Base-by-base conservation (phyloP, 2,329 filamentous ascomycete species). In the Neonectria faginata region DNA sequence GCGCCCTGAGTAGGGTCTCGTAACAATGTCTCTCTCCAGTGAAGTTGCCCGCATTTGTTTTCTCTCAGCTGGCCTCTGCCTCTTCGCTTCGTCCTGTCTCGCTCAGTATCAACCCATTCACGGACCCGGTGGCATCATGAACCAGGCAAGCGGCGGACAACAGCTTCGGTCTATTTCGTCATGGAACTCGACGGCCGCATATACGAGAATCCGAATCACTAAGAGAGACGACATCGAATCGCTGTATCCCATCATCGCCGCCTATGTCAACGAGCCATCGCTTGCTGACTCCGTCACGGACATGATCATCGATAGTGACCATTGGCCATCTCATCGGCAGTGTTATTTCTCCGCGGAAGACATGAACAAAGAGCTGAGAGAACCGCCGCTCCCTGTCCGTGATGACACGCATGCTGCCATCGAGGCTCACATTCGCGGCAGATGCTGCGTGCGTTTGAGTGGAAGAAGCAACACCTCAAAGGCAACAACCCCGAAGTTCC, bases 401-500 rank as follows among this genome's bases (percentile, higher is more conserved):
- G n/a, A n/a, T n/a, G n/a, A n/a, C n/a, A n/a, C n/a, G n/a, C n/a
- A n/a, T n/a, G n/a, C n/a, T n/a, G n/a, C n/a, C n/a, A 18, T 61
- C 12, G n/a, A 42, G 27, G 6, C 22, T 3, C 48, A 56, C 33
- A 25, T 61, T 9, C 44, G 12, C 11, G 52, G 14, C 47, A 41
- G 27, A 56, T 64, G 53, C n/a, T 27, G 3, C 33, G 18, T 5
- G 42, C 56, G 11, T 58, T 70, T 3, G 3, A 53, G 9, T 66
- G 57, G 48, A 45, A 58, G 25, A 61, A 56, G 27, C 36, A 31
- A 4, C 31, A 48, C 41, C 52, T 20, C n/a, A 7, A 22, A 2
- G 55, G 51, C 3, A 6, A 45, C 5, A 36, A 9, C 3, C 39
- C 36, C 3, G 27, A 41, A 1, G 31, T 25, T 10, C 11, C 41